Evolutionary conservation across 2,329 filamentous ascomycete species (phyloP).

Genomic region (Emericellopsis atlantica): DNA sequence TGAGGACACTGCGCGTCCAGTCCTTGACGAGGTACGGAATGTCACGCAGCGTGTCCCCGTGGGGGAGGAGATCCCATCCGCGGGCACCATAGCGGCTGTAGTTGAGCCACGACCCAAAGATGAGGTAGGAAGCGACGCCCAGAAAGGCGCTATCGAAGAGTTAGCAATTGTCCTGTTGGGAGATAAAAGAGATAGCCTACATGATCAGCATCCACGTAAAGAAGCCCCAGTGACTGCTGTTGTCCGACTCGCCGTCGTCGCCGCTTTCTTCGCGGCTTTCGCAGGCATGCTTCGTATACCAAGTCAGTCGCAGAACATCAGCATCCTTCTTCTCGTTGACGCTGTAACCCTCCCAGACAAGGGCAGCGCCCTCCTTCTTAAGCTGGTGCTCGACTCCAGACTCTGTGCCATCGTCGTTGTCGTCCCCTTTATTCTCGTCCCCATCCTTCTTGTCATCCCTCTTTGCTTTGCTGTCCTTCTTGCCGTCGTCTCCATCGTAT

Average conservation of each 20-base stretch:
- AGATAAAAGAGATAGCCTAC: conserved; percentile 37
- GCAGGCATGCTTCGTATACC: conserved; percentile 83
- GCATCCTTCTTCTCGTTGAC: conserved; percentile 34
- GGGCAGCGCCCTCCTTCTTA: conserved; percentile 43
- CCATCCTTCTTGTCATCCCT: conserved; percentile 10
- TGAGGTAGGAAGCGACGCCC: conserved; percentile 75
- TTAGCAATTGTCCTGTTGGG: conserved; percentile 5
- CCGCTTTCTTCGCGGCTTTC: conserved; percentile 38
- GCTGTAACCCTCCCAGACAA: conserved; percentile 68
- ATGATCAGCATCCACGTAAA: conserved; percentile 96
- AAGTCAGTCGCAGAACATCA: conserved; percentile 60
- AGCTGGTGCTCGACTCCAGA: conserved; percentile 36
- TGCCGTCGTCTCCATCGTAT: conserved; percentile 25
- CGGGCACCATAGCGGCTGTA: conserved; percentile 93
- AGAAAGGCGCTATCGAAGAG: conserved; percentile 60
- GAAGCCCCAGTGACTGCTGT: conserved; percentile 68
- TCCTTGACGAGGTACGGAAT: conserved; percentile 87
- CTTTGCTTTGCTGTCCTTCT: conserved; percentile 11
- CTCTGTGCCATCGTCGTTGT: conserved; percentile 23
- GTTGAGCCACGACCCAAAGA: conserved; percentile 97
- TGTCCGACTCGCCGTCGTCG: conserved; percentile 22
- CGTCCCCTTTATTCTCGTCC: conserved; percentile 9
- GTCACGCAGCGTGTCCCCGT: conserved; percentile 85
- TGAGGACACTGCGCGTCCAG: conserved; percentile 66
- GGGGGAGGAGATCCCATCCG: conserved; percentile 89